phyloP scores from a whole-genome alignment of 2,329 filamentous ascomycete genomes.

The Diaporthe destruens region DNA sequence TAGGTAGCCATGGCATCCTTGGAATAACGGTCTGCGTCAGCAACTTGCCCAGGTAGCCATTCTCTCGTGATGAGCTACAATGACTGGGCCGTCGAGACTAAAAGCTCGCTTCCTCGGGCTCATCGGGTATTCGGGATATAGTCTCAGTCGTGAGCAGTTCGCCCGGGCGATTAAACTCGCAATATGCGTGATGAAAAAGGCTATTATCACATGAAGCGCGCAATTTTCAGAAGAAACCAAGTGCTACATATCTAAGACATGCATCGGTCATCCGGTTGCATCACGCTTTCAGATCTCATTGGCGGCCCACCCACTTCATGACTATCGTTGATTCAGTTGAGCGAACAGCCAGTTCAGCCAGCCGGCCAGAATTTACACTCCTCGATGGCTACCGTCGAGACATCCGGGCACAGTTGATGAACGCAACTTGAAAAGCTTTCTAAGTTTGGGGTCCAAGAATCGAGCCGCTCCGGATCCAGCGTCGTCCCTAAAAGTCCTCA shows the following conservation, averaged over 20 bases:
- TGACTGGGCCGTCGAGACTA: not conserved
- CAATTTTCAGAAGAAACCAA: not conserved
- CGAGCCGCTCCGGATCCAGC: not conserved
- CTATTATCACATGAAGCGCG: not conserved
- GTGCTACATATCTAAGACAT: no score
- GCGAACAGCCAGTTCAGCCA: not conserved
- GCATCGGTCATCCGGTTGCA: not conserved
- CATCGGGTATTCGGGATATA: constrained; percentile 23
- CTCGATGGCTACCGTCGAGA: not conserved
- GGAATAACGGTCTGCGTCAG: not conserved
- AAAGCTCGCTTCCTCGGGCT: constrained; percentile 5
- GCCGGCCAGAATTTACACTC: not conserved
- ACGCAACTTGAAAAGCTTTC: not conserved
- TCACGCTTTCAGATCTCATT: not conserved
- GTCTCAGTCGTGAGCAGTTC: not conserved
- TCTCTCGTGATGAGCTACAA: not conserved
- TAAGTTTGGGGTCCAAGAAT: not conserved
- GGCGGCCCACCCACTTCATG: not conserved
- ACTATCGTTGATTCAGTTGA: not conserved
- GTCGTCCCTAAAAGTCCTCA: constrained; percentile 8
- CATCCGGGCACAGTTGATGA: not conserved
- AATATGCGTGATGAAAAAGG: not conserved
- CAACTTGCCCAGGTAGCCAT: not conserved
- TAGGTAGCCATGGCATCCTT: not conserved
- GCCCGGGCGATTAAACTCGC: not conserved